A percentile compares a stretch with the other conserved stretches of the same genome.
Evolutionary conservation across 768 basidiomycete genomes (phyloP).

Genomic region (Hygrophoropsis aurantiaca): DNA sequence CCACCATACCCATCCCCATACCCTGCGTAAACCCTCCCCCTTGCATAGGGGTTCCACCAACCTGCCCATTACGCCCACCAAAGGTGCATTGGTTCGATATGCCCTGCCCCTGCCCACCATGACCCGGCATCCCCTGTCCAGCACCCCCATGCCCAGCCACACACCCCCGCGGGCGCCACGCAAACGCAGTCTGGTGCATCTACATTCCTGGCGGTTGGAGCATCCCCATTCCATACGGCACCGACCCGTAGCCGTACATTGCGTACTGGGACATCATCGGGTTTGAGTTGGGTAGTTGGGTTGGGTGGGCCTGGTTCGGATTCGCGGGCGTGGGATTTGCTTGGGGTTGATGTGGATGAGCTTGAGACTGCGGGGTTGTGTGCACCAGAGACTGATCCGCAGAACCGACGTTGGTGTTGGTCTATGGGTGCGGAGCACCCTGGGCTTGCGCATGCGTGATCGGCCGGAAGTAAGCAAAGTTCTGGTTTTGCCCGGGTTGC

Average conservation of each 20-base stretch:
- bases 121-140: constrained; percentile 19
- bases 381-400: too few species aligned
- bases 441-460: constrained; percentile 27
- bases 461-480: constrained; percentile 34
- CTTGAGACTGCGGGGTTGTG: constrained; percentile 27
- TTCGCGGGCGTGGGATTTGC: constrained; percentile 21
- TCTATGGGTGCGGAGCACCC: constrained; percentile 27
- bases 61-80: constrained; percentile 26
- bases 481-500: constrained; percentile 31
- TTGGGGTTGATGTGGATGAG: constrained; percentile 25
- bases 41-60: constrained; percentile 31
- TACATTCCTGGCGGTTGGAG: constrained; percentile 14
- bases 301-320: constrained; percentile 25
- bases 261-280: constrained; percentile 27
- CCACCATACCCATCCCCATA: constrained; percentile 2
- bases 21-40: constrained; percentile 32
- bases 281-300: constrained; percentile 28
- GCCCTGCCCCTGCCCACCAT: constrained; percentile 22
- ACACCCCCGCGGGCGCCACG: too few species aligned
- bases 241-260: constrained; percentile 25
- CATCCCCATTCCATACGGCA: constrained; percentile 20
- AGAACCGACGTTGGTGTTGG: too few species aligned
- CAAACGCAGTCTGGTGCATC: constrained; percentile 20
- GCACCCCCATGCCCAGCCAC: too few species aligned
- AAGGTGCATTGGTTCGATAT: constrained; percentile 34